Base-by-base conservation (phyloP, 192 early-diverging fungal genomes). In the Podila epicladia region DNA sequence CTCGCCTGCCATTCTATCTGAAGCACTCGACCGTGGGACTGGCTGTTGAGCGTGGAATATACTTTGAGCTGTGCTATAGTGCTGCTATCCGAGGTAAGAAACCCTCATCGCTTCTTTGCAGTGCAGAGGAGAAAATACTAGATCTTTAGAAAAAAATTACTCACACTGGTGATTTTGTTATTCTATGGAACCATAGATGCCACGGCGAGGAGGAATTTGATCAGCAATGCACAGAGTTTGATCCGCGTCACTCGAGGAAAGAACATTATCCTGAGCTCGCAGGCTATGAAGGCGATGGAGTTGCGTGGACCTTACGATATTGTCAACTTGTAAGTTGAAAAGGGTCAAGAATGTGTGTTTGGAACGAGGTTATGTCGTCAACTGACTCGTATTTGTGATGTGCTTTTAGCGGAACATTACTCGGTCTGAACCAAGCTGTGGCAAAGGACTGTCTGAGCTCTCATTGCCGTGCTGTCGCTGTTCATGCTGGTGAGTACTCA, bases 21-120 rank as follows among this genome's bases (percentile, higher is more conserved):
- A 90, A 91, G 70, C 82, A 87, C 59, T 75, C 90, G 19, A 90
- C 87, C 5, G 76, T 96, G 48, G 92, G 91, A 45, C 48, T 82
- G 35, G 94, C 94, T 13, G 83, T 94, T 1, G 87, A 89, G 45
- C 87, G 94, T 31, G 96, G 94, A 3, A 84, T 97, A 3, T 87
- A 84, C 58, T 96, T 97, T 83, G 96, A 97, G 65, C 85, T 97
- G 24, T 87, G 84, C 3, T 94, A 94, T 72, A 73, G 86, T 4
- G 85, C 86, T 17, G 89, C 89, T 9, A 87, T 95, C 41, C 67
- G 91, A 86, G 93, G 92, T 91, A 70, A 41, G 62, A 41, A 53
- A 4, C n/a, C 4, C 50, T 11, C 13, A 4, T 61, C 28, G 19
- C 20, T 32, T 12, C 32, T 35, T 29, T 24, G 22, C 9, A 11